A percentile compares a stretch with the other conserved stretches of the same genome.
phyloP scores from a whole-genome alignment of 2,329 filamentous ascomycete genomes.

The Remersonia thermophila region DNA sequence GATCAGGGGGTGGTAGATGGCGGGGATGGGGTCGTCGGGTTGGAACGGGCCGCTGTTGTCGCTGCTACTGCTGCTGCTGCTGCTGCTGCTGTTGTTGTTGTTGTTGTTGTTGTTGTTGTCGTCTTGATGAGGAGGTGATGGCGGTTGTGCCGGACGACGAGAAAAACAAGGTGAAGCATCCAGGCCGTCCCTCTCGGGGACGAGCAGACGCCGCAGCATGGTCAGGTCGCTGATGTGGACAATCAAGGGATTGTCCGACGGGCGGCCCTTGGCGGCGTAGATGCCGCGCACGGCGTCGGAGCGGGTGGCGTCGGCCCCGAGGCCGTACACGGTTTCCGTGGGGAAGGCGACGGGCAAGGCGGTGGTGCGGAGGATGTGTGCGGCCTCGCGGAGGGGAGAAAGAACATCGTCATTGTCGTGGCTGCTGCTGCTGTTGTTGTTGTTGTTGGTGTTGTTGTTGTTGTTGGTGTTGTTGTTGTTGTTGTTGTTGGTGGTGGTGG shows the following conservation, averaged over 20 bases:
- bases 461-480: slow-evolving; percentile 2
- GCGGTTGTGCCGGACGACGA: slow-evolving; percentile 7
- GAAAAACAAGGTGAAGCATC: neutral
- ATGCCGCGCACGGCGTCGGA: slow-evolving; percentile 79
- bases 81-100: no score
- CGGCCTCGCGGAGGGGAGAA: slow-evolving; percentile 47
- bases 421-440: slow-evolving; percentile 14
- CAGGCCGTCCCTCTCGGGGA: neutral
- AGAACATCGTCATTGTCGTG: slow-evolving; percentile 18
- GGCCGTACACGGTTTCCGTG: slow-evolving; percentile 93
- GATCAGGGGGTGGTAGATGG: slow-evolving; percentile 68
- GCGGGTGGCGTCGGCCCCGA: slow-evolving; percentile 90
- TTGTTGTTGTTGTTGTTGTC: neutral
- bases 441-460: slow-evolving; percentile 1
- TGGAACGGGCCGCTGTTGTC: neutral
- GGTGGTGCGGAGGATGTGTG: slow-evolving; percentile 48
- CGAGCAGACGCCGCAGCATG: slow-evolving; percentile 57
- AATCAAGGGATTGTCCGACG: slow-evolving; percentile 90
- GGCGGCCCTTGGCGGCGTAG: slow-evolving; percentile 78
- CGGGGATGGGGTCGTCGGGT: slow-evolving; percentile 42
- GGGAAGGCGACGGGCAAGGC: slow-evolving; percentile 83
- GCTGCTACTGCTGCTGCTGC: no score
- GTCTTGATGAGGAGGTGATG: neutral
- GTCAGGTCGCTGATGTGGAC: slow-evolving; percentile 74
- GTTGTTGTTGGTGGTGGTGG: slow-evolving; percentile 2